Percentiles rank a stretch among this genome's conserved stretches.
These are phyloP conservation scores for Murraya paniculata DNA, from an alignment of 345 rosid genomes.

Conservation along the genomic window DNA sequence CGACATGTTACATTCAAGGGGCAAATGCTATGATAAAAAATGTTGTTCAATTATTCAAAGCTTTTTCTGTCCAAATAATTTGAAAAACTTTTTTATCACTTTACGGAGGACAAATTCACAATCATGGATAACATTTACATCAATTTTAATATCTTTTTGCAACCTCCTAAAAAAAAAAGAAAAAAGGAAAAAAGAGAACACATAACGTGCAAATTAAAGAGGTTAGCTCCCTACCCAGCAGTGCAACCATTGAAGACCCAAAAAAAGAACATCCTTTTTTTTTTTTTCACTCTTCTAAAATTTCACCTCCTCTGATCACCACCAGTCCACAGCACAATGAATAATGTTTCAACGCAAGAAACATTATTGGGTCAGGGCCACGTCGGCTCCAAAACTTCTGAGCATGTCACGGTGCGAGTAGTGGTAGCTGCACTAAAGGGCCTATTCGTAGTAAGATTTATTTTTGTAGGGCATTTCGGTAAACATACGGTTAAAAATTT, in stretches of 20 bases:
- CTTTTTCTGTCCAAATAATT: slow-evolving; percentile 1
- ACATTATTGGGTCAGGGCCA: not conserved
- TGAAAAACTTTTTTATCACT: slow-evolving; percentile 7
- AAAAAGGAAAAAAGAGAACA: not conserved
- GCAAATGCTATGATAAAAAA: not conserved
- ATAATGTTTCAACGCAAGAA: too few relatives aligned
- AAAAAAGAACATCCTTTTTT: not conserved
- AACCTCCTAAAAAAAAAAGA: not conserved
- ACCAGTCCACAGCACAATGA: too few relatives aligned
- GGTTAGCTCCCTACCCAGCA: not conserved
- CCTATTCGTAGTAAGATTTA: too few relatives aligned
- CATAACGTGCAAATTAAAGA: slow-evolving; percentile 9
- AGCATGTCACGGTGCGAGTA: too few relatives aligned
- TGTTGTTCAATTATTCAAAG: not conserved
- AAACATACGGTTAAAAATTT: not conserved
- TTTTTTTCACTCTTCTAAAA: not conserved
- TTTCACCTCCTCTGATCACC: not conserved
- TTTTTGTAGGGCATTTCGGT: not conserved
- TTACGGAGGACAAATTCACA: slow-evolving; percentile 7
- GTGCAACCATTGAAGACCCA: not conserved
- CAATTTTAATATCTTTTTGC: not conserved
- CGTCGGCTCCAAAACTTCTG: not conserved
- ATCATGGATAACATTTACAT: not conserved
- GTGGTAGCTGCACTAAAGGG: not conserved
- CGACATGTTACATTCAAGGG: not conserved